phyloP scores from a whole-genome alignment of 805 yeast genomes.

The Schizosaccharomyces osmophilus region DNA sequence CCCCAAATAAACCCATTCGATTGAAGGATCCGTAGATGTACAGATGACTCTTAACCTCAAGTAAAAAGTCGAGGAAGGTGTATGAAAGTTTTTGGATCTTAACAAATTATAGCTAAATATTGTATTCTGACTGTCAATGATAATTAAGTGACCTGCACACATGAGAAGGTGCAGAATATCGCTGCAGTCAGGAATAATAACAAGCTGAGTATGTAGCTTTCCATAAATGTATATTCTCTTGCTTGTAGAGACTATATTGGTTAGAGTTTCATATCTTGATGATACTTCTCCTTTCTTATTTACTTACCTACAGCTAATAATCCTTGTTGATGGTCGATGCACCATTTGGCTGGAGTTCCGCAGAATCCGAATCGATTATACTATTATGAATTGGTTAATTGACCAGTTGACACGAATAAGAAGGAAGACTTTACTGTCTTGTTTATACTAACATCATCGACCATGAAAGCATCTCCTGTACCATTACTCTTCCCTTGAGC shows the following conservation, averaged over 20 bases:
- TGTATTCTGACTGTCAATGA: background rate
- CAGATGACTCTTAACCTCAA: conserved; percentile 21
- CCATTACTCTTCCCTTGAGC: too few relatives aligned
- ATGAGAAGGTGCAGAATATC: background rate
- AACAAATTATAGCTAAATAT: background rate
- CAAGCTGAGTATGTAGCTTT: background rate
- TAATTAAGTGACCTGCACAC: background rate
- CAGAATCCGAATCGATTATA: background rate
- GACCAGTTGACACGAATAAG: too few relatives aligned
- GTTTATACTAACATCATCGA: too few relatives aligned
- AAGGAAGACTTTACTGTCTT: too few relatives aligned
- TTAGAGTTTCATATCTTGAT: too few relatives aligned
- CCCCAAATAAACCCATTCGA: conserved; percentile 73
- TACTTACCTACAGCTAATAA: background rate
- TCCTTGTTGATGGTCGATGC: background rate
- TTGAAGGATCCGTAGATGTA: conserved; percentile 55
- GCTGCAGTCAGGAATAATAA: background rate
- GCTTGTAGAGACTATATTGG: background rate
- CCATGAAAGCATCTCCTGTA: too few relatives aligned
- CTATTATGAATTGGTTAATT: background rate
- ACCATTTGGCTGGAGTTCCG: background rate
- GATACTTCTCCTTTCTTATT: background rate
- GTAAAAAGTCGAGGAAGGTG: background rate
- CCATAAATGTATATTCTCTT: background rate
- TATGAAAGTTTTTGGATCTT: background rate